Conservation (phyloP, 75 land plant species). For the Cryptomeria japonica region DNA sequence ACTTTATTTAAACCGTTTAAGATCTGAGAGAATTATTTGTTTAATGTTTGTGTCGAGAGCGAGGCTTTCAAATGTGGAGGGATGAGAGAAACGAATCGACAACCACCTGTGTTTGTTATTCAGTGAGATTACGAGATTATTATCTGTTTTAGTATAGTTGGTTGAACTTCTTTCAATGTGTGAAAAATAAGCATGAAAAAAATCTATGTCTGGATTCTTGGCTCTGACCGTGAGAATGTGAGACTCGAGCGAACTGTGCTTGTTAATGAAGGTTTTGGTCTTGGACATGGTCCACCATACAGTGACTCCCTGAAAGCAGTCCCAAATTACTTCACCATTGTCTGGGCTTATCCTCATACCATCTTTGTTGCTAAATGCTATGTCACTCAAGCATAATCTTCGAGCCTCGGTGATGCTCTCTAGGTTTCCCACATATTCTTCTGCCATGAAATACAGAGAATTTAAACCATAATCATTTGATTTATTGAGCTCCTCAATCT, state of each 20-base stretch:
- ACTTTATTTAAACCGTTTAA: slow-evolving; percentile 28
- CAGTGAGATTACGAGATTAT: no score
- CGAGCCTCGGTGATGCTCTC: no score
- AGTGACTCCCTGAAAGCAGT: neutral
- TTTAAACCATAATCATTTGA: no score
- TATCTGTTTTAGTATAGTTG: no score
- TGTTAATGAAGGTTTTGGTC: neutral
- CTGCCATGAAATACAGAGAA: no score
- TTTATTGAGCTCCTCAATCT: no score
- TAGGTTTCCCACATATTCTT: no score
- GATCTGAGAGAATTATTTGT: slow-evolving; percentile 32
- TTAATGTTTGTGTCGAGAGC: slow-evolving; percentile 39
- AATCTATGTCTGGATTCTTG: neutral
- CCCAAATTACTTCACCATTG: neutral
- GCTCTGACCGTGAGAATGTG: neutral
- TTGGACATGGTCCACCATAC: neutral
- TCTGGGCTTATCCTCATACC: neutral
- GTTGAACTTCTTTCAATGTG: neutral
- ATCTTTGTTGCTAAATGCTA: no score
- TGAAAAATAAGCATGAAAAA: neutral
- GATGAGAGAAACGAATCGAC: slow-evolving; percentile 35
- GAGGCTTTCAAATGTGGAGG: slow-evolving; percentile 42
- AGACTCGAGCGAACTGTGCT: rapidly evolving
- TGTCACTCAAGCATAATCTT: no score
- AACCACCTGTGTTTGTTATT: slow-evolving; percentile 15